Base-by-base conservation (phyloP, 2,329 filamentous ascomycete genomes). In the Claviceps quebecensis region DNA sequence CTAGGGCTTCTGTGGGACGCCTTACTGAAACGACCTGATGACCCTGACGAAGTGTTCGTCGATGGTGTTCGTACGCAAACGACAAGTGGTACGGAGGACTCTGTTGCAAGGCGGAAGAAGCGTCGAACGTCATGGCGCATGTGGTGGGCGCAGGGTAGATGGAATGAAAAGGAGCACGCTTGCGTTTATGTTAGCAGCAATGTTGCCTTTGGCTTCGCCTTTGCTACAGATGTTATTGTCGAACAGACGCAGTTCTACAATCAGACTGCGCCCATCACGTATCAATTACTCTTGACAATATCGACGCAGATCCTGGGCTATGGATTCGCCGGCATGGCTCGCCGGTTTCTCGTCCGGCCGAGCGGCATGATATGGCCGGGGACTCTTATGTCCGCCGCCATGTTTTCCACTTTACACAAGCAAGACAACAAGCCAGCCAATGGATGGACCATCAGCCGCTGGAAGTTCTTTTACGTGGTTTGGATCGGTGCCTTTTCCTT, bases 311-410 rank as follows among this genome's bases (percentile, higher is more conserved):
- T 93, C 29, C 71, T 94, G 37, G 88, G 88, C 14, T 94, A 94
- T 64, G 83, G 87, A 3, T 88, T 95, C 63, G 88, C 88, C 48
- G 88, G 88, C 2, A 72, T 95, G 44, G 86, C 86, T 2, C 76
- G 87, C 52, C 80, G 86, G 48, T 93, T 89, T 63, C 74, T 95
- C 4, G 87, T 95, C 29, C 80, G 87, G 26, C 88, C 88, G 0
- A 86, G 85, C 55, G 86, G 86, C 53, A 94, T 95, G 85, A 88
- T 95, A 47, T 95, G 88, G 88, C 88, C 88, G 1, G 84, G 85
- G 22, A 94, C 88, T 0, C 72, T 95, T 48, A 89, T 91, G 75
- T 91, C 87, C 19, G 87, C 87, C 0, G 84, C 87, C 59, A 90
- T 95, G 86, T 93, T 95, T 60, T 84, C 82, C 4, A 91, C 87